These are phyloP conservation scores for Hypoxylon cercidicola DNA, from an alignment of 495 filamentous ascomycete genomes.

Conservation along the genomic window DNA sequence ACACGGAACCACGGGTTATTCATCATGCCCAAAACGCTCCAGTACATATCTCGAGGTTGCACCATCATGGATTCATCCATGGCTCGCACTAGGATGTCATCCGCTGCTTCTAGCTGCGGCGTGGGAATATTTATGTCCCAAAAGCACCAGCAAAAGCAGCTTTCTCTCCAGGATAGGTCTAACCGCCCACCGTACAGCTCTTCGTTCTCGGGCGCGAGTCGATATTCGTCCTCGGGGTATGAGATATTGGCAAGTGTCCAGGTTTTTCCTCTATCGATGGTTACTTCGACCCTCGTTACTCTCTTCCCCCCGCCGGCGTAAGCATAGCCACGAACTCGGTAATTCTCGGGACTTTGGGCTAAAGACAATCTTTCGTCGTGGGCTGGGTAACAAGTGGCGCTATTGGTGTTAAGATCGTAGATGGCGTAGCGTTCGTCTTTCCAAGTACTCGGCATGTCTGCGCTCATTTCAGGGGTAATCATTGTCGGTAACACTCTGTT, in stretches of 20 bases:
- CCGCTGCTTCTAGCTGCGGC: slow-evolving; percentile 67
- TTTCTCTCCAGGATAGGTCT: slow-evolving; percentile 85
- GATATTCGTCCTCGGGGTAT: slow-evolving; percentile 90
- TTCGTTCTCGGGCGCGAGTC: slow-evolving; percentile 69
- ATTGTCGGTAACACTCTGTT: slow-evolving; percentile 92
- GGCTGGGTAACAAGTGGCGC: slow-evolving; percentile 81
- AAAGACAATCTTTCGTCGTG: slow-evolving; percentile 79
- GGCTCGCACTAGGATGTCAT: slow-evolving; percentile 83
- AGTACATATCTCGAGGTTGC: slow-evolving; percentile 96
- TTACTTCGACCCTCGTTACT: slow-evolving; percentile 85
- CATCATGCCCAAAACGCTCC: slow-evolving; percentile 98
- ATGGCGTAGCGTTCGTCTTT: slow-evolving; percentile 93
- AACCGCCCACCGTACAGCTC: slow-evolving; percentile 79
- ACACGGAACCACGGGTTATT: slow-evolving; percentile 96
- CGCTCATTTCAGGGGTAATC: slow-evolving; percentile 84
- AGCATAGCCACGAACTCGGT: slow-evolving; percentile 82
- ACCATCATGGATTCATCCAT: slow-evolving; percentile 94
- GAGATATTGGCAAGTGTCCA: slow-evolving; percentile 85
- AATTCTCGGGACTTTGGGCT: slow-evolving; percentile 59
- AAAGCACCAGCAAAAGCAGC: slow-evolving; percentile 93
- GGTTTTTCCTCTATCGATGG: slow-evolving; percentile 82
- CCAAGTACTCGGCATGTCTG: slow-evolving; percentile 82
- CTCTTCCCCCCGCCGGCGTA: slow-evolving; percentile 91
- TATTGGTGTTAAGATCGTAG: slow-evolving; percentile 92
- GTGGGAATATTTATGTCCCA: slow-evolving; percentile 82